A percentile compares a stretch with the other conserved stretches of the same genome.
Conservation (phyloP, 192 early-diverging fungal species). For the Linnemannia exigua region DNA sequence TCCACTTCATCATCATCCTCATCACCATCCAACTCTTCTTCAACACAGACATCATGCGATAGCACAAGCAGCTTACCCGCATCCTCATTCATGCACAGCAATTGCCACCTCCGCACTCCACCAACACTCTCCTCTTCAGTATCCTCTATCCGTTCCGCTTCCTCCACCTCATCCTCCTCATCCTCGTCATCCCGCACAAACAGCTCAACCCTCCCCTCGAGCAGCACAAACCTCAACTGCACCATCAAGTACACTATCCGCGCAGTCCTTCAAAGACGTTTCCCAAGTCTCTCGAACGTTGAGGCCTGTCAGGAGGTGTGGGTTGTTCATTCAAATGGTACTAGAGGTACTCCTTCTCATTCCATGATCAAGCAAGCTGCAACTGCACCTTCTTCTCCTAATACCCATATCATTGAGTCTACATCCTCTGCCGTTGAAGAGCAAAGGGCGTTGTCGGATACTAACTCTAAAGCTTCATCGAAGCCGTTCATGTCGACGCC, state of each 20-base stretch:
- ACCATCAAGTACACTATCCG: conserved; percentile 44
- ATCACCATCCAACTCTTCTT: background rate
- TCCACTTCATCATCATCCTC: background rate
- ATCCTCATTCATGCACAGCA: conserved; percentile 5
- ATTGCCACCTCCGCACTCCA: background rate
- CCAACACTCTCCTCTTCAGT: background rate
- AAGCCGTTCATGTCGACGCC: background rate
- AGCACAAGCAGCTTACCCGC: background rate
- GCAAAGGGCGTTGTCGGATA: background rate
- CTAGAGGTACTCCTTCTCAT: background rate
- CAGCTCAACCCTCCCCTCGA: conserved; percentile 24
- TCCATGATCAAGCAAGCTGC: background rate
- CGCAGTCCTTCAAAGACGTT: conserved; percentile 37
- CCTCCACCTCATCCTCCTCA: background rate
- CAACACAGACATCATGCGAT: background rate
- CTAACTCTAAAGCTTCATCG: background rate
- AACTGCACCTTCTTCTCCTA: background rate
- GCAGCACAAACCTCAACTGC: conserved; percentile 13
- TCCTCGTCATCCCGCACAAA: background rate
- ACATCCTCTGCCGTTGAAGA: background rate
- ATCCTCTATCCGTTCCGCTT: background rate
- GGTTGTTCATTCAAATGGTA: conserved; percentile 20
- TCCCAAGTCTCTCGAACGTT: conserved; percentile 42
- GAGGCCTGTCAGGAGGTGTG: conserved; percentile 50
- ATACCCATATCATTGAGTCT: too few relatives aligned